Percentiles rank a stretch among this genome's conserved stretches.
Conservation (phyloP, 768 basidiomycete genomes). For the Russula dissimulans region DNA sequence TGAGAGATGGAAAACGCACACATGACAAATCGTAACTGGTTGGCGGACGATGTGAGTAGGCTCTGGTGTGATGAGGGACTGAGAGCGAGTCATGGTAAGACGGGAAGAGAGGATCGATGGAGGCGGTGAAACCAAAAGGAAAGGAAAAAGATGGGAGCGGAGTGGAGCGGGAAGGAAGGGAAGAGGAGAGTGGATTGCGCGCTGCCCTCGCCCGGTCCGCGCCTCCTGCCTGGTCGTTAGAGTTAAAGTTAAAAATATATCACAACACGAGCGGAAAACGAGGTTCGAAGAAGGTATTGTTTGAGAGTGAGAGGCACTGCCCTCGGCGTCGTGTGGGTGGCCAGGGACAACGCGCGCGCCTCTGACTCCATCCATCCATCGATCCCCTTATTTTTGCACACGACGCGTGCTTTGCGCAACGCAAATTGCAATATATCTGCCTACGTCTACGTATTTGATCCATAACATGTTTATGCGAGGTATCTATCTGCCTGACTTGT, state of each 20-base stretch:
- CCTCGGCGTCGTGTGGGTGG: no score
- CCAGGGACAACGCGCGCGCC: no score
- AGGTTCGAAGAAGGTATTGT: no score
- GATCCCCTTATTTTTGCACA: no score
- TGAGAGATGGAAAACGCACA: constrained; percentile 31
- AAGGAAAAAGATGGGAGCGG: neutral
- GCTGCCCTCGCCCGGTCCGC: neutral
- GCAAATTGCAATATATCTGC: neutral
- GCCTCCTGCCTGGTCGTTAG: neutral
- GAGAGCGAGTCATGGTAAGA: constrained; percentile 38
- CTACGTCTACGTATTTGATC: neutral
- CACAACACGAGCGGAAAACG: no score
- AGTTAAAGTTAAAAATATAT: neutral
- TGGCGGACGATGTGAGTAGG: constrained; percentile 37
- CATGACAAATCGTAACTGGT: constrained; percentile 49
- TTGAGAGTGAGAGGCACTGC: no score
- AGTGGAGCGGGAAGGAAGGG: neutral
- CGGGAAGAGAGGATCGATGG: neutral
- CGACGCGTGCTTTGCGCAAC: no score
- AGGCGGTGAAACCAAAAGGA: no score
- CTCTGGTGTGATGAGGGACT: constrained; percentile 36
- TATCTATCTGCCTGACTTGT: neutral
- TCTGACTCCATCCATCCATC: no score
- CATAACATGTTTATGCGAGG: no score
- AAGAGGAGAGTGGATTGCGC: neutral